These are phyloP conservation scores for Mycosphaerella arachidis DNA, from an alignment of 2,329 filamentous ascomycete genomes.

Conservation along the genomic window DNA sequence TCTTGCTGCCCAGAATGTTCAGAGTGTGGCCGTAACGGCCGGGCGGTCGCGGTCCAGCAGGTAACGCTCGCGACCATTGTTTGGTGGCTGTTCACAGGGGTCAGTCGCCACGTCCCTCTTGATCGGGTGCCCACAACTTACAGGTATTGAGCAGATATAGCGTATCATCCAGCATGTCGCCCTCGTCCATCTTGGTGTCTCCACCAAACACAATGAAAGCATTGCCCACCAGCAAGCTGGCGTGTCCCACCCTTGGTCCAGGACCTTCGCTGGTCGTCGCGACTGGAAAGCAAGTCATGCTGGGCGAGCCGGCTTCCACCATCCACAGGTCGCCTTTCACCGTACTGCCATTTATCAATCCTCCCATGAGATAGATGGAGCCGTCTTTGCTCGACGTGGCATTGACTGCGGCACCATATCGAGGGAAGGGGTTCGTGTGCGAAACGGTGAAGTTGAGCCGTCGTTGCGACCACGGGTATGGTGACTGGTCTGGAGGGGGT, in stretches of 20 bases:
- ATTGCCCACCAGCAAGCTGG: conserved; percentile 91
- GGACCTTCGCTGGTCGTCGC: conserved; percentile 90
- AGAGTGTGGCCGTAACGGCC: conserved; percentile 94
- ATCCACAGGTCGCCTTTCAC: conserved; percentile 98
- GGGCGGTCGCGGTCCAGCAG: conserved; percentile 76
- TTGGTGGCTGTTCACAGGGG: conserved; percentile 65
- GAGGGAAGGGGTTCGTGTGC: conserved; percentile 82
- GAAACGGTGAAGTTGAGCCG: conserved; percentile 79
- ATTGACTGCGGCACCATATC: conserved; percentile 96
- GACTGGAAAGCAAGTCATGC: conserved; percentile 85
- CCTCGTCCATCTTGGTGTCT: conserved; percentile 94
- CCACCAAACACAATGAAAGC: conserved; percentile 98
- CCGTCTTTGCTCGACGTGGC: conserved; percentile 90
- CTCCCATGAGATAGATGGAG: conserved; percentile 96
- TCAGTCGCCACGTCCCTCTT: background rate
- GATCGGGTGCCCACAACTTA: conserved; percentile 48
- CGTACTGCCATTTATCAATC: conserved; percentile 87
- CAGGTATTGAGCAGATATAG: conserved; percentile 96
- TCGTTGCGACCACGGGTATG: conserved; percentile 95
- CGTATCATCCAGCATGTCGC: conserved; percentile 87
- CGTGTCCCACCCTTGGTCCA: conserved; percentile 88
- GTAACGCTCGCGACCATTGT: conserved; percentile 93
- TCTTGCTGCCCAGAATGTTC: conserved; percentile 94
- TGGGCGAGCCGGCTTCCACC: conserved; percentile 72
- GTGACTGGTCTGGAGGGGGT: conserved; percentile 63